Conservation (phyloP, 495 filamentous ascomycete genomes). For the Trichoderma orchidacearum region DNA sequence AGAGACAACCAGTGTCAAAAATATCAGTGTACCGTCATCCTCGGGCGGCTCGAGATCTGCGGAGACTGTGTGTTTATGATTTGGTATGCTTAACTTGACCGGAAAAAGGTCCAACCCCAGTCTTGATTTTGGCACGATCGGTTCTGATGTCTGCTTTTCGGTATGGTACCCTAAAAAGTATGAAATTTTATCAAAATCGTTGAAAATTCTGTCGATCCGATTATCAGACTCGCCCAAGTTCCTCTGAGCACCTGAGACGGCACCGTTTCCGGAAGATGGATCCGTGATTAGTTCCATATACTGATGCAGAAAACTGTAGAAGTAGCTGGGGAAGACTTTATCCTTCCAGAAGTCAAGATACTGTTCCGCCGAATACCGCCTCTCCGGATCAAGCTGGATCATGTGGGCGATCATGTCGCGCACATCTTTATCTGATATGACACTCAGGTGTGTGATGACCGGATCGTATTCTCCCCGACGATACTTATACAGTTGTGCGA, state of each 20-base stretch:
- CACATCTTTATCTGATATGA: constrained; percentile 78
- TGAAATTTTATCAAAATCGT: constrained; percentile 95
- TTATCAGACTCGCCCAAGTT: constrained; percentile 79
- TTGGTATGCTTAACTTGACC: constrained; percentile 79
- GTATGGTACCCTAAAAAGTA: constrained; percentile 71
- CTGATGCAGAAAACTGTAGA: constrained; percentile 92
- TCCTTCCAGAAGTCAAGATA: constrained; percentile 84
- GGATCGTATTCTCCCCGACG: constrained; percentile 87
- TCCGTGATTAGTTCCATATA: constrained; percentile 96
- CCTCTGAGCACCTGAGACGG: constrained; percentile 44
- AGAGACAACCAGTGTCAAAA: constrained; percentile 74
- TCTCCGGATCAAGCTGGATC: constrained; percentile 86
- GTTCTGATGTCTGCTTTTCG: constrained; percentile 19
- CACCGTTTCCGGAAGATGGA: constrained; percentile 61
- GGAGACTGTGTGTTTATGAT: constrained; percentile 53
- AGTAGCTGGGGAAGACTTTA: constrained; percentile 90
- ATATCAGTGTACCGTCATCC: constrained; percentile 89
- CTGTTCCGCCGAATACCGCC: constrained; percentile 85
- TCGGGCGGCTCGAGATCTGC: constrained; percentile 24
- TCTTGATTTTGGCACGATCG: constrained; percentile 11
- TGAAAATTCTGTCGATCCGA: constrained; percentile 79
- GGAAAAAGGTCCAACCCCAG: constrained; percentile 46
- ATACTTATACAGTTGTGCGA: constrained; percentile 92
- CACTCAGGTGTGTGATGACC: constrained; percentile 58
- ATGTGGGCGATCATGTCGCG: constrained; percentile 83